phyloP scores from a whole-genome alignment of 164 flowering plant species.

The Chimonanthus praecox region DNA sequence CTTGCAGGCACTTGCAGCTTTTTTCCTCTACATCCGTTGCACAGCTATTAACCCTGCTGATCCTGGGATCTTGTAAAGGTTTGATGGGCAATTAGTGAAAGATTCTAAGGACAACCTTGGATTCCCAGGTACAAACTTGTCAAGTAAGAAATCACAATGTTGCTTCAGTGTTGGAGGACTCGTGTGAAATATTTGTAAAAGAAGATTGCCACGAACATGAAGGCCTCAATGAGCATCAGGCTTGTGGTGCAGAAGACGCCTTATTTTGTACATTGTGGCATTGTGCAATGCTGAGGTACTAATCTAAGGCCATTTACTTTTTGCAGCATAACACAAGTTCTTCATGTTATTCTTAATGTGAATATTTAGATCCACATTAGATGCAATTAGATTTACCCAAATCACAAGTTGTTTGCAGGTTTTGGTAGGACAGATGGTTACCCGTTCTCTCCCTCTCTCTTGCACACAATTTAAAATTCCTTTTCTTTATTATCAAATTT shows the following conservation, averaged over 20 bases:
- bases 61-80: constrained; percentile 71
- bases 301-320: constrained; percentile 1
- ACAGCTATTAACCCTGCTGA: constrained; percentile 98
- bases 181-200: constrained; percentile 64
- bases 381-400: background rate
- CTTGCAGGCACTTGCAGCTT: constrained; percentile 78
- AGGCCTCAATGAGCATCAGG: constrained; percentile 37
- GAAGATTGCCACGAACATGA: constrained; percentile 75
- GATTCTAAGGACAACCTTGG: constrained; percentile 21
- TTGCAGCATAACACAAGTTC: background rate
- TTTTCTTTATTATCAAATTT: no score
- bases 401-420: background rate
- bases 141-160: constrained; percentile 26
- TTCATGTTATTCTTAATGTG: background rate
- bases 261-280: constrained; percentile 95
- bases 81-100: constrained; percentile 23
- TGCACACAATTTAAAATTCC: no score
- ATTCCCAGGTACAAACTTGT: constrained; percentile 23
- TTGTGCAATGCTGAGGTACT: constrained; percentile 95
- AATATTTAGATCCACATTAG: background rate
- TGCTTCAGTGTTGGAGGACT: constrained; percentile 38
- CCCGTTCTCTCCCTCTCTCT: background rate
- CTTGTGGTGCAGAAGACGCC: constrained; percentile 56
- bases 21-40: constrained; percentile 79
- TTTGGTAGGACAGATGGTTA: background rate